A percentile compares a stretch with the other conserved stretches of the same genome.
Evolutionary conservation across 73 alveolate genomes (phyloP).

Genomic region (Paramecium sexaurelia): DNA sequence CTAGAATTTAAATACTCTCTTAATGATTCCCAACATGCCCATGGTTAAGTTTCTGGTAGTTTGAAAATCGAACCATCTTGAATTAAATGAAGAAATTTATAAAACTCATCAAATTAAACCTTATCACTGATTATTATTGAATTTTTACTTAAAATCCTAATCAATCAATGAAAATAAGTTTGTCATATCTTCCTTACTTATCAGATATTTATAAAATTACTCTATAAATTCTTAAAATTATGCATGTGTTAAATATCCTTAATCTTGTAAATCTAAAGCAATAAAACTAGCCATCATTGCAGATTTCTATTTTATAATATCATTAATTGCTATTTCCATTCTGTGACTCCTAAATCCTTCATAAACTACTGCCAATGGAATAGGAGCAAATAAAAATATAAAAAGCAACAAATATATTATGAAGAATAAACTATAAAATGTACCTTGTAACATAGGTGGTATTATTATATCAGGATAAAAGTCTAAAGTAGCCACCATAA

Average conservation of each 20-base stretch:
- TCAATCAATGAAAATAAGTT: background rate
- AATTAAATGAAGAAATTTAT: background rate
- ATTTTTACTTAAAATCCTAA: constrained; percentile 38
- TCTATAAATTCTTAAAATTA: background rate
- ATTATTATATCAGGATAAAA: constrained; percentile 60
- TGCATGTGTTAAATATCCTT: background rate
- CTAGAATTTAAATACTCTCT: background rate
- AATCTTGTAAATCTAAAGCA: background rate
- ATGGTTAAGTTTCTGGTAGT: background rate
- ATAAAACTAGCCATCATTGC: constrained; percentile 68
- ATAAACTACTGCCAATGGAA: constrained; percentile 68
- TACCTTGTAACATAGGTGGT: constrained; percentile 48
- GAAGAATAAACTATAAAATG: constrained; percentile 38
- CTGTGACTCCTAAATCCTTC: constrained; percentile 69
- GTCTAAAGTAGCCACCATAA: constrained; percentile 64
- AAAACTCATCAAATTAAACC: constrained; percentile 45
- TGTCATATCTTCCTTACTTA: background rate
- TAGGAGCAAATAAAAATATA: constrained; percentile 54
- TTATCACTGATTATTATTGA: constrained; percentile 27
- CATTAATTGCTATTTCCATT: constrained; percentile 49
- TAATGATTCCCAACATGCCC: background rate
- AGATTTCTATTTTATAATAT: constrained; percentile 53
- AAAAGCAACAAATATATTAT: constrained; percentile 32
- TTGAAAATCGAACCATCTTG: background rate
- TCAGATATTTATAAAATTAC: background rate